A percentile compares a stretch with the other conserved stretches of the same genome.
Evolutionary conservation across 768 basidiomycete genomes (phyloP).

Genomic region (Mycena galopus): DNA sequence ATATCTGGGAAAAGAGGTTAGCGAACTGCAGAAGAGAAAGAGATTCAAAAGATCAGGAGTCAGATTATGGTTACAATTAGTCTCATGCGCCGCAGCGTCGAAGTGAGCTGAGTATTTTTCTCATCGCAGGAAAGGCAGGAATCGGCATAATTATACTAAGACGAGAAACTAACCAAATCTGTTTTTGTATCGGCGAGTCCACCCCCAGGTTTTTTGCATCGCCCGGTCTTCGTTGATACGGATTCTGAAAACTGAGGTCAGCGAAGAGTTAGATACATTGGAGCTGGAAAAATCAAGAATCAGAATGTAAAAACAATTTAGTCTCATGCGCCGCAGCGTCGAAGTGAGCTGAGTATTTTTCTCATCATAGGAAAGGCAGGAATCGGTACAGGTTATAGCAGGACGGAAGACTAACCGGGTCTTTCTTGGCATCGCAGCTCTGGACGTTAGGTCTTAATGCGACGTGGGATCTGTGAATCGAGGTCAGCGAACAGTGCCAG

Average conservation of each 20-base stretch:
- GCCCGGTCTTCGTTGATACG: no score
- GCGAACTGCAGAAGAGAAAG: not conserved
- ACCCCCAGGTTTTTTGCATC: no score
- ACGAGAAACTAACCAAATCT: not conserved
- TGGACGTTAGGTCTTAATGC: no score
- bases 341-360: constrained; percentile 28
- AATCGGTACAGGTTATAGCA: no score
- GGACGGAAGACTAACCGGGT: no score
- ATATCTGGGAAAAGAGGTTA: not conserved
- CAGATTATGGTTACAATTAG: constrained; percentile 5
- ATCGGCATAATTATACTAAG: not conserved
- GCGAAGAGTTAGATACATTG: not conserved
- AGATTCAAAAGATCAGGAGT: not conserved
- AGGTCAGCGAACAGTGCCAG: not conserved
- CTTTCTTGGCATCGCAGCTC: not conserved
- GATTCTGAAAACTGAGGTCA: not conserved
- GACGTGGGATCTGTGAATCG: not conserved
- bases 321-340: constrained; percentile 29
- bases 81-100: constrained; percentile 29
- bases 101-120: constrained; percentile 27
- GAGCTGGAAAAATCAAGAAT: not conserved
- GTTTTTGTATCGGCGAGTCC: not conserved
- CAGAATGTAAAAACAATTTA: constrained; percentile 12
- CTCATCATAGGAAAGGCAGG: not conserved
- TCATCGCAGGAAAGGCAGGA: not conserved